phyloP scores from a whole-genome alignment of 805 yeast genomes.

The Starmera quercuum region DNA sequence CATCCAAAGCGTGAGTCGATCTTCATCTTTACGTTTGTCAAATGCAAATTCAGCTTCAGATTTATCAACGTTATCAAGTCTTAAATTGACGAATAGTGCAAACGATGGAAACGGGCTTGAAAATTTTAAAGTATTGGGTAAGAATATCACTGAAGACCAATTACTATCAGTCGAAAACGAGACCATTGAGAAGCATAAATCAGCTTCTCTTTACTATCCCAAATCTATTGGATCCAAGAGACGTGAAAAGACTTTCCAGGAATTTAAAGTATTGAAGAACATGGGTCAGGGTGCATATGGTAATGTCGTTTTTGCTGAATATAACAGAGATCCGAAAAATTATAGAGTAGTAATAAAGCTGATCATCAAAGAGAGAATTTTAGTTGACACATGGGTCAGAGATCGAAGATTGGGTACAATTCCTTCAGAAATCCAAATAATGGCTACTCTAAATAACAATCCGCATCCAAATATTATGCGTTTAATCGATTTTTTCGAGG shows the following conservation, averaged over 20 bases:
- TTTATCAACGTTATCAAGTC: constrained; percentile 7
- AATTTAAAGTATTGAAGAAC: constrained; percentile 62
- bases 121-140: constrained; percentile 12
- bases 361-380: constrained; percentile 83
- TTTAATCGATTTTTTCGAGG: constrained; percentile 88
- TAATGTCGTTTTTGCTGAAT: constrained; percentile 75
- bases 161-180: constrained; percentile 39
- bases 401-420: constrained; percentile 88
- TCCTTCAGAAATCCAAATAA: constrained; percentile 92
- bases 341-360: constrained; percentile 78
- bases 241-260: constrained; percentile 63
- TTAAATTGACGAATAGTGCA: constrained; percentile 3
- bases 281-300: constrained; percentile 98
- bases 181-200: constrained; percentile 28
- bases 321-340: constrained; percentile 44
- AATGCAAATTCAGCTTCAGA: constrained; percentile 10
- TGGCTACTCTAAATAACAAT: constrained; percentile 67
- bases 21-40: constrained; percentile 17
- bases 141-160: constrained; percentile 26
- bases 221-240: constrained; percentile 57
- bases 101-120: constrained; percentile 3
- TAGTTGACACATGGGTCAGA: constrained; percentile 96
- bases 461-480: constrained; percentile 87
- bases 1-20: constrained; percentile 17
- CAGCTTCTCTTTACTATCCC: constrained; percentile 27